Conservation (phyloP, 2,329 filamentous ascomycete species). For the Huntiella bhutanensis region DNA sequence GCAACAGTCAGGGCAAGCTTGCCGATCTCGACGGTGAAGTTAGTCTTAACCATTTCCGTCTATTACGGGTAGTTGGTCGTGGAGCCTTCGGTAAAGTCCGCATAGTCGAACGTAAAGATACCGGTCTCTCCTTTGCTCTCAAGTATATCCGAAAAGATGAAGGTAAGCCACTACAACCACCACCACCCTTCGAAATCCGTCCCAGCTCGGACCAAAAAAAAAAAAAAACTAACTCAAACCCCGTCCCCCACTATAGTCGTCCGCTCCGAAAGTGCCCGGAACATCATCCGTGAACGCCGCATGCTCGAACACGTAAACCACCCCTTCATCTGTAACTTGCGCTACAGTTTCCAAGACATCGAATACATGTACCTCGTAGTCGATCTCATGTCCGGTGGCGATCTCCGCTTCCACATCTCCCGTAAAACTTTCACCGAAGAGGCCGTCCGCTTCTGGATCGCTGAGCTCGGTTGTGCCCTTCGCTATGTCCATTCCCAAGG, state of each 20-base stretch:
- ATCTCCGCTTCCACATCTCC: constrained; percentile 92
- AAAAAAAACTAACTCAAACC: neutral
- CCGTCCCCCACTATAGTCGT: constrained; percentile 43
- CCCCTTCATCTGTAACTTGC: constrained; percentile 92
- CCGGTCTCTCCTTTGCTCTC: constrained; percentile 77
- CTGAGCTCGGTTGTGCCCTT: constrained; percentile 79
- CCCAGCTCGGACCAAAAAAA: too few relatives aligned
- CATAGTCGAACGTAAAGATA: constrained; percentile 96
- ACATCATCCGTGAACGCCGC: constrained; percentile 89
- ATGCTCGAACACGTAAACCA: constrained; percentile 98
- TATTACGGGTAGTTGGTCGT: constrained; percentile 88
- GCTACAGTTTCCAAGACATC: constrained; percentile 97
- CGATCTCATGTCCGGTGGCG: constrained; percentile 93
- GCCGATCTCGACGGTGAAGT: constrained; percentile 91
- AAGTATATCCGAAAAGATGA: constrained; percentile 99
- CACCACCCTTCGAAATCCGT: neutral
- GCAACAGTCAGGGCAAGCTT: constrained; percentile 87
- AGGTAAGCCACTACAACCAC: constrained; percentile 33
- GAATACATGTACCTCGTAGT: constrained; percentile 99
- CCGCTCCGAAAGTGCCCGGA: constrained; percentile 90
- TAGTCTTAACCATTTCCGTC: constrained; percentile 91
- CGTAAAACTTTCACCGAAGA: constrained; percentile 97
- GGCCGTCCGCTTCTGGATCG: constrained; percentile 90
- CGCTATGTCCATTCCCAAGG: constrained; percentile 70
- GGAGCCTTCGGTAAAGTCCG: constrained; percentile 97